phyloP scores from a whole-genome alignment of 1,284 basidiomycete species.

The Sanghuangporus sanghuang region DNA sequence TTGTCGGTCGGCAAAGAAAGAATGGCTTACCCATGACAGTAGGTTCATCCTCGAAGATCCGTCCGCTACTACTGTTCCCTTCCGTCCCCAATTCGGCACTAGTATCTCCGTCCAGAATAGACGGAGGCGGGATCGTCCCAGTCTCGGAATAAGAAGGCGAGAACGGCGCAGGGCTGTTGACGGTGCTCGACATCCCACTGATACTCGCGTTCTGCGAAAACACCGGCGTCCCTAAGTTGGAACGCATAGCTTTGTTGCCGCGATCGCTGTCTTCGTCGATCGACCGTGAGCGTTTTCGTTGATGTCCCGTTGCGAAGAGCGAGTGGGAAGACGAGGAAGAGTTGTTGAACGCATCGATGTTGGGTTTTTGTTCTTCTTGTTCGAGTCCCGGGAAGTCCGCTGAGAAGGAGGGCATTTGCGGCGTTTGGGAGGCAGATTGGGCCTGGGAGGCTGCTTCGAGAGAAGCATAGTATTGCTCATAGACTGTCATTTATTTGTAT shows the following conservation, averaged over 20 bases:
- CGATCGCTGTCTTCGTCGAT: slow-evolving; percentile 45
- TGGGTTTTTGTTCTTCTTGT: slow-evolving; percentile 65
- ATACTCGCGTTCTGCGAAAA: slow-evolving; percentile 1
- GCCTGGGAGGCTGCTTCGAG: slow-evolving; percentile 54
- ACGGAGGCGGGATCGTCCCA: background rate
- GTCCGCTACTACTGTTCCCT: slow-evolving; percentile 10
- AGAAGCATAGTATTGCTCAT: slow-evolving; percentile 75
- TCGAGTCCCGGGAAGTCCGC: slow-evolving; percentile 29
- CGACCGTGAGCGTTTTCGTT: slow-evolving; percentile 63
- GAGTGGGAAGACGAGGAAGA: background rate
- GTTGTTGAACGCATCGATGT: slow-evolving; percentile 25
- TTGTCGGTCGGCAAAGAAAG: background rate
- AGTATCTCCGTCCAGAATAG: slow-evolving; percentile 16
- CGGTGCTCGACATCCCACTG: slow-evolving; percentile 11
- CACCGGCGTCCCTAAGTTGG: slow-evolving; percentile 14
- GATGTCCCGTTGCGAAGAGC: slow-evolving; percentile 34
- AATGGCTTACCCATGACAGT: slow-evolving; percentile 54
- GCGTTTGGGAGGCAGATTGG: slow-evolving; percentile 53
- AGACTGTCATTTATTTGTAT: slow-evolving; percentile 41
- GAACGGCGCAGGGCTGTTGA: slow-evolving; percentile 11
- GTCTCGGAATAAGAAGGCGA: background rate
- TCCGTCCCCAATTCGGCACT: slow-evolving; percentile 16
- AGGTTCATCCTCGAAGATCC: slow-evolving; percentile 42
- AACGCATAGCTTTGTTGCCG: slow-evolving; percentile 33
- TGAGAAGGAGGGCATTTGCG: slow-evolving; percentile 42